These are phyloP conservation scores for Blastobotrys aristatus DNA, from an alignment of 1,139 yeast species.

Conservation along the genomic window DNA sequence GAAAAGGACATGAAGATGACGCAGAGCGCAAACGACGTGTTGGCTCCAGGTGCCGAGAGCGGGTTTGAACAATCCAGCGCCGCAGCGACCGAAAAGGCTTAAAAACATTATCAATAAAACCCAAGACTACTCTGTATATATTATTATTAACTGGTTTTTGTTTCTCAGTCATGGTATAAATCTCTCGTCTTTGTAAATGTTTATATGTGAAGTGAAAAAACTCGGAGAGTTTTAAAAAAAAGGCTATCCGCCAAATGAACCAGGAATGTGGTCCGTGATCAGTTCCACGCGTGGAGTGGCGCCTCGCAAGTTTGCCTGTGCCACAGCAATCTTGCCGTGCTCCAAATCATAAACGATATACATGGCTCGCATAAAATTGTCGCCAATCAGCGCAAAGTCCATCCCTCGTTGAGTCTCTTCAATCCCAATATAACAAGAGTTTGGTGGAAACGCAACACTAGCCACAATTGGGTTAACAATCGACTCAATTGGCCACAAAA, in stretches of 20 bases:
- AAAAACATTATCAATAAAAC: background rate
- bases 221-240: background rate
- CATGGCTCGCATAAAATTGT: conserved; percentile 48
- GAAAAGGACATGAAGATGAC: conserved; percentile 88
- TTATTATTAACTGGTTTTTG: background rate
- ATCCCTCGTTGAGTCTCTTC: conserved; percentile 30
- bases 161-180: too few relatives aligned
- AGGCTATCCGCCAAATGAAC: conserved; percentile 15
- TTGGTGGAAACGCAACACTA: conserved; percentile 33
- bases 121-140: background rate
- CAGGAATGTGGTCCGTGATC: conserved; percentile 28
- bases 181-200: background rate
- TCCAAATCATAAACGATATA: conserved; percentile 54
- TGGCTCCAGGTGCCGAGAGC: conserved; percentile 68
- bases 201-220: background rate
- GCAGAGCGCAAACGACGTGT: conserved; percentile 76
- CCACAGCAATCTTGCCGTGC: conserved; percentile 47
- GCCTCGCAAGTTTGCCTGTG: conserved; percentile 39
- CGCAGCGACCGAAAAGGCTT: conserved; percentile 5
- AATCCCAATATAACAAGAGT: conserved; percentile 36
- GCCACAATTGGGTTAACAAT: conserved; percentile 32
- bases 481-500: conserved; percentile 37
- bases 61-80: conserved; percentile 41
- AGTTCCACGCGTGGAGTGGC: conserved; percentile 29
- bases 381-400: conserved; percentile 41